Evolutionary conservation across 2,329 filamentous ascomycete species (phyloP), one percentile per base, ranked within the genome.

Genomic region (Sporothrix sp.): DNA sequence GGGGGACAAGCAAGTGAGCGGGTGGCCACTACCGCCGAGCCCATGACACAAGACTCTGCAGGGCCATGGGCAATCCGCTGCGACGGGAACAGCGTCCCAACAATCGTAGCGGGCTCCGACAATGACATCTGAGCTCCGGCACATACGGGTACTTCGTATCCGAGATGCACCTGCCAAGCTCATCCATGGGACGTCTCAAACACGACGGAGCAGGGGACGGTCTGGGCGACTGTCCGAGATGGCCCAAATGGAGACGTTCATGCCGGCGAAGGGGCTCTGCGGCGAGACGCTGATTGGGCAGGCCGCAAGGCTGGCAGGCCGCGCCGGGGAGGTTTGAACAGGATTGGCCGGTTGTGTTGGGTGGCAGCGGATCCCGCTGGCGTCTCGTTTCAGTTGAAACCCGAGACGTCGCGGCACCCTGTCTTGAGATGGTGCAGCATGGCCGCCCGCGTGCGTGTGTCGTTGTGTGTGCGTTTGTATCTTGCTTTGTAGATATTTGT

Each of bases 361-460:
- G 53, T 55, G 53, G 60, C 59, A 56, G 59, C 59, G 58, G 55
- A 52, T 58, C 63, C 60, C 54, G 59, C 54, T 58, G 40, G 43
- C 43, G 50, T 55, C 56, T 60, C 45, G 70, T 73, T 69, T 72
- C 66, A 67, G 60, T 56, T 70, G 71, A 74, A 73, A 73, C 70
- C 59, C 58, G 61, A 65, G 59, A 61, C 60, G 71, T 74, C 56
- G 55, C 56, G 56, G 33, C 30, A 45, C 50, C 46, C 46, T 46
- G 50, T 18, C 42, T 32, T 44, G n/a, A 32, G 40, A 37, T 6
- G 25, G 3, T 3, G 20, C 16, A 20, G n/a, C 8, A 32, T n/a
- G n/a, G n/a, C n/a, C n/a, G n/a, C n/a, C n/a, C n/a, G n/a, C n/a
- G n/a, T n/a, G n/a, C n/a, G n/a, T n/a, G n/a, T n/a, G n/a, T n/a